Evolutionary conservation across 1,284 basidiomycete genomes (phyloP).

Genomic region (Singerocomus inundabilis): DNA sequence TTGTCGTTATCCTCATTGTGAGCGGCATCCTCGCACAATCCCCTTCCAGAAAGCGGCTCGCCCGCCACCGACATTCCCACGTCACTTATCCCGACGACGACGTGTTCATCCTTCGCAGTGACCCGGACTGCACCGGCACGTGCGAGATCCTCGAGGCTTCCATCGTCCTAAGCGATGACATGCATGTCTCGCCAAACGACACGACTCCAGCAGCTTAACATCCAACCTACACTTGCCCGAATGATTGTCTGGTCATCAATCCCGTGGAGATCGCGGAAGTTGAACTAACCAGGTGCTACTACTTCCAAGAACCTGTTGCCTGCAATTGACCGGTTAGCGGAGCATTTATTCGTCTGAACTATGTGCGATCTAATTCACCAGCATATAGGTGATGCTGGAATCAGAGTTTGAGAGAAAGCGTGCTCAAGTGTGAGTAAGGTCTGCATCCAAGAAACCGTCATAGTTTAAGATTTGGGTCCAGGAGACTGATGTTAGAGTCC

Average conservation of each 20-base stretch:
- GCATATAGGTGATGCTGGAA: not conserved
- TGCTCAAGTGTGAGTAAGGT: not conserved
- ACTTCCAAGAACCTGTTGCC: not conserved
- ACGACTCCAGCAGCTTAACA: not conserved
- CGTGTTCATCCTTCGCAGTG: not conserved
- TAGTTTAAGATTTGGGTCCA: not conserved
- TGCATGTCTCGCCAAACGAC: not conserved
- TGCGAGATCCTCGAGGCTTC: not conserved
- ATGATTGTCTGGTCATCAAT: not conserved
- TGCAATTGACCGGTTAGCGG: not conserved
- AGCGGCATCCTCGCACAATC: not conserved
- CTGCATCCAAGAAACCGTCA: not conserved
- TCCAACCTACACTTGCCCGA: not conserved
- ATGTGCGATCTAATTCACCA: too few relatives aligned
- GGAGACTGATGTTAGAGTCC: too few relatives aligned
- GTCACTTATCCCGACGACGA: not conserved
- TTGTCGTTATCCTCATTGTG: not conserved
- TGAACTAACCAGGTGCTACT: conserved; percentile 1
- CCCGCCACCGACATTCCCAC: not conserved
- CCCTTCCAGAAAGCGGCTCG: not conserved
- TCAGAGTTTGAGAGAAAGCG: not conserved
- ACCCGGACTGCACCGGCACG: too few relatives aligned
- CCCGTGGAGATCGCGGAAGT: not conserved
- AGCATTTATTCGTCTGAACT: too few relatives aligned
- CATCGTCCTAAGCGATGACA: not conserved